These are phyloP conservation scores for Russula vinacea DNA, from an alignment of 768 basidiomycete genomes.

Conservation along the genomic window DNA sequence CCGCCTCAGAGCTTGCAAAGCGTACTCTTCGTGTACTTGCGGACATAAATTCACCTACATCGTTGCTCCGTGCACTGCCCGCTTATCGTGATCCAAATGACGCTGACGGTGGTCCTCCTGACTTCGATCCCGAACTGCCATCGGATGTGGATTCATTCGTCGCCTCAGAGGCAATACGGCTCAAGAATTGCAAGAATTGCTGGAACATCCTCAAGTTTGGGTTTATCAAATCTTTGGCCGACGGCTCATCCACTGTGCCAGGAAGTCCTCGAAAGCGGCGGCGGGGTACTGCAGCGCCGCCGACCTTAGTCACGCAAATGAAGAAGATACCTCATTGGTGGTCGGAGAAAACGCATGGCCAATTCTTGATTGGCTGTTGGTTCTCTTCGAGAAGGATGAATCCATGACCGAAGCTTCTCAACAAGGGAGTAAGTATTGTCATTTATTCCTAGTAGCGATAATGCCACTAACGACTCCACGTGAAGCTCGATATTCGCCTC, in stretches of 20 bases:
- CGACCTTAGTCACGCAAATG: constrained; percentile 34
- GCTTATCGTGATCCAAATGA: constrained; percentile 24
- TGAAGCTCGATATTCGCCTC: constrained; percentile 47
- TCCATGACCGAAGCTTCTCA: constrained; percentile 37
- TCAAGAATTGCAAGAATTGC: constrained; percentile 30
- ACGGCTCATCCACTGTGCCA: constrained; percentile 6
- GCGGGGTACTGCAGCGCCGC: constrained; percentile 33
- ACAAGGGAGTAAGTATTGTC: constrained; percentile 37
- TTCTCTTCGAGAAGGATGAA: constrained; percentile 69
- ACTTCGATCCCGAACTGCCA: constrained; percentile 1
- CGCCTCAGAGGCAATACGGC: constrained; percentile 26
- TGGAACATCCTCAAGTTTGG: constrained; percentile 30
- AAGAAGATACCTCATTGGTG: constrained; percentile 34
- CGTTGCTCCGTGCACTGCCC: constrained; percentile 29
- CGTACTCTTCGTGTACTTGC: constrained; percentile 27
- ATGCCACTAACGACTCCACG: constrained; percentile 8
- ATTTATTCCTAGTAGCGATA: background rate
- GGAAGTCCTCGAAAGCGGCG: constrained; percentile 30
- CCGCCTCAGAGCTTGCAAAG: constrained; percentile 23
- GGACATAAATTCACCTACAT: constrained; percentile 24
- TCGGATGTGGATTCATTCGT: constrained; percentile 27
- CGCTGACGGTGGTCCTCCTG: constrained; percentile 1
- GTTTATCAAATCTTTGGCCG: constrained; percentile 19
- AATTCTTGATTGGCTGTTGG: constrained; percentile 64
- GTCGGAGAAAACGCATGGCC: constrained; percentile 68